Evolutionary conservation across 2,329 filamentous ascomycete species (phyloP), one percentile per base, ranked within the genome.

Genomic region (Ophiognomonia clavigignenti-juglandacearum): DNA sequence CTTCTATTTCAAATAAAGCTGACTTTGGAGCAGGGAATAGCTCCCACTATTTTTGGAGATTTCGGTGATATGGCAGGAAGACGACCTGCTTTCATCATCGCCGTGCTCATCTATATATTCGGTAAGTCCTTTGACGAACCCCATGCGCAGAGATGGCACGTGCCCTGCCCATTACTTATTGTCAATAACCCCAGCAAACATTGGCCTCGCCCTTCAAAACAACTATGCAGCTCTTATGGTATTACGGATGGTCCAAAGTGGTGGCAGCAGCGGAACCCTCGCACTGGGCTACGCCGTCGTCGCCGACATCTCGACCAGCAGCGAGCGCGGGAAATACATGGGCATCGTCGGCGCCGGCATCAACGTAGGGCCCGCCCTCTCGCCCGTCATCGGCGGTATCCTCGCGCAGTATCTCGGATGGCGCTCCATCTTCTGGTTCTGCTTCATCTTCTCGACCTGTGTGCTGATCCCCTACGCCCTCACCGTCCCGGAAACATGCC

Each of bases 261-360:
- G 72, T 0, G 83, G 85, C 1, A 84, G 78, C 59, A 83, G 80
- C 55, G 82, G 82, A 0, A 85, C 84, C 0, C 71, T 89, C n/a
- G 83, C 86, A 0, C 69, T 93, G 1, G 80, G 79, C 0, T 85
- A 77, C 51, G 87, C 82, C 2, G 80, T 89, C 2, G 77, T 91
- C 13, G 82, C 84, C 1, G 88, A 93, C 56, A 74, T 90, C 5
- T 75, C 82, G 0, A 80, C 83, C 0, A 81, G 77, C 38, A 74
- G 78, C 0, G 85, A 92, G 61, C 71, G 88, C 55, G 88, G 87
- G 3, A 78, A 75, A 47, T 91, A 86, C 58, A 83, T 91, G 68
- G 85, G 80, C 42, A 75, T 82, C 50, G 78, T 82, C n/a, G 76
- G 74, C 26, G 72, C 72, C 4, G 81, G 77, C 14, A 68, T 77